Evolutionary conservation across 2,329 filamentous ascomycete species (phyloP), one percentile per base, ranked within the genome.

Genomic region (Zasmidium citrigriseum): DNA sequence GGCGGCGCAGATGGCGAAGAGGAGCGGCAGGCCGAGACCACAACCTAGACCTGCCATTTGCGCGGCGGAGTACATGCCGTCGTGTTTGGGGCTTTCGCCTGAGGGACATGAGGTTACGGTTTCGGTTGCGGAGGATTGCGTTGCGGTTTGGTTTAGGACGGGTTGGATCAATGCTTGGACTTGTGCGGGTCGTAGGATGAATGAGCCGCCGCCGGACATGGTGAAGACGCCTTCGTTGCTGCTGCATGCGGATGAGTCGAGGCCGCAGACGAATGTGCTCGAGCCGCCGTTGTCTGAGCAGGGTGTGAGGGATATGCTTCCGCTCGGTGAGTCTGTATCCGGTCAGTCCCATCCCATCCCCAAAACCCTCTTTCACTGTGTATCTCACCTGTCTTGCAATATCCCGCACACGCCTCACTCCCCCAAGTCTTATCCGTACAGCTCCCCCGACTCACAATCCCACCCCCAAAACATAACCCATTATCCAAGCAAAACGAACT

Each of bases 391-490:
- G 54, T 58, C 25, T 54, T 67, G 63, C 70, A 73, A 47, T 68
- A 71, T 45, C 53, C 54, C 2, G 70, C 57, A 64, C 70, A 73
- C 25, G 65, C 62, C 41, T 61, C 52, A 22, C 64, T 68, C 9
- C 55, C 55, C 71, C 71, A 73, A 11, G 62, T 65, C 53, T 69
- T 61, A 47, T 73, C 71, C 18, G 70, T 73, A 57, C 71, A 73
- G 44, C 68, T 71, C 21, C 61, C 62, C 55, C 70, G 59, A 20
- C 58, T 69, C 44, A 72, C 61, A 12, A 73, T 60, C 12, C 70
- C 69, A 20, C 59, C 62, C 12, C 64, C 64, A 52, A 68, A 72
- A 53, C 70, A 73, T 12, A 73, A 55, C 16, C 71, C 70, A 55
- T 69, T 68, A 21, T 68, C 68, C 64, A 73, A 46, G 52, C 71